These are phyloP conservation scores for Eleusine coracana DNA, from an alignment of 176 grass and related monocot genomes.

Conservation along the genomic window DNA sequence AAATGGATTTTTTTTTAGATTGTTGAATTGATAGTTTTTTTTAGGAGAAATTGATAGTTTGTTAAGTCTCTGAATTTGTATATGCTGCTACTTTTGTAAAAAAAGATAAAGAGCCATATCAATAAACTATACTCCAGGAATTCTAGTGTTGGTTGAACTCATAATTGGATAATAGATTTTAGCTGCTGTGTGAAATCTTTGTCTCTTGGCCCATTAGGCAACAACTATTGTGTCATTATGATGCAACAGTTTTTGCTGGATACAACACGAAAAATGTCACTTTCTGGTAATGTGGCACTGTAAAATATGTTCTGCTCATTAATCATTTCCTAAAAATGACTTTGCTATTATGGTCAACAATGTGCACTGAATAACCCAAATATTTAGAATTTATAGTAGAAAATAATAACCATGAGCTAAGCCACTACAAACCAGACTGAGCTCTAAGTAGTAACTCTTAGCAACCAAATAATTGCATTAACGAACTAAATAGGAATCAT, in stretches of 20 bases:
- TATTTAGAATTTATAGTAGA: background rate
- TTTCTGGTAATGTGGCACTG: background rate
- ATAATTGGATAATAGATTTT: too few relatives aligned
- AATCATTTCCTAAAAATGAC: background rate
- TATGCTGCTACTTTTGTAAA: too few relatives aligned
- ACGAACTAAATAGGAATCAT: background rate
- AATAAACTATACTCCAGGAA: too few relatives aligned
- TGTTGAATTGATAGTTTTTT: background rate
- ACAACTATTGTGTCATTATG: background rate
- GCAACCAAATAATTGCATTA: background rate
- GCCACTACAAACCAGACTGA: background rate
- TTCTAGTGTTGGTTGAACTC: too few relatives aligned
- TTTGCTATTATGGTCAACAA: background rate
- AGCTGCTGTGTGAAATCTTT: too few relatives aligned
- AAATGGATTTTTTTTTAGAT: background rate
- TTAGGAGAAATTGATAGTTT: too few relatives aligned
- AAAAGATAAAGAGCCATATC: too few relatives aligned
- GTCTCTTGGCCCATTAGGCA: too few relatives aligned
- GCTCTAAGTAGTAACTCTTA: background rate
- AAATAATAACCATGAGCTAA: background rate
- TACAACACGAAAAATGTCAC: background rate
- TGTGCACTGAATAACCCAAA: background rate
- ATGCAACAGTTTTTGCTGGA: background rate
- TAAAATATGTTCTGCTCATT: too few relatives aligned
- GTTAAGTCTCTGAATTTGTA: too few relatives aligned